Conservation (phyloP, 495 filamentous ascomycete genomes). For the Penicillium cinerascens region DNA sequence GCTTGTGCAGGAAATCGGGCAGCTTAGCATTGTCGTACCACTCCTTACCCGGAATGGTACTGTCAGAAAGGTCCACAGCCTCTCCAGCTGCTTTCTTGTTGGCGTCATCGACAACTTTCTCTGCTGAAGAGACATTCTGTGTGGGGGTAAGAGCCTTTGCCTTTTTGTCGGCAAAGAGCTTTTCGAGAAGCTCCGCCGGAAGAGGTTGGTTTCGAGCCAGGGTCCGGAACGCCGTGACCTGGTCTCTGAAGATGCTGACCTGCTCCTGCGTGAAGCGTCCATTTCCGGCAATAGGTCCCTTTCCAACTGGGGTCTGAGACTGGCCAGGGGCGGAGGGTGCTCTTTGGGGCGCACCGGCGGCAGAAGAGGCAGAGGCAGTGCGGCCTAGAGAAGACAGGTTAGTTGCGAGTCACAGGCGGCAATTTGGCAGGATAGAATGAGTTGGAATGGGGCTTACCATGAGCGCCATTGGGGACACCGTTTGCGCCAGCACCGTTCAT, state of each 20-base stretch:
- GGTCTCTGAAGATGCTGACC: slow-evolving; percentile 63
- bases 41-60: slow-evolving; percentile 29
- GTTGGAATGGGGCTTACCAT: slow-evolving; percentile 37
- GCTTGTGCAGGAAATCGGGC: slow-evolving; percentile 54
- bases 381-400: slow-evolving; percentile 22
- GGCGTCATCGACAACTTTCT: slow-evolving; percentile 49
- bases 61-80: slow-evolving; percentile 32
- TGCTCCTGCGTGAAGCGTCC: slow-evolving; percentile 67
- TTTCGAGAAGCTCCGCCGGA: slow-evolving; percentile 67
- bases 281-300: slow-evolving; percentile 37
- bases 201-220: slow-evolving; percentile 78
- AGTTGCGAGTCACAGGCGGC: not conserved
- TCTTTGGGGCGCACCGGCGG: slow-evolving; percentile 31
- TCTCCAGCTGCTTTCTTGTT: slow-evolving; percentile 34
- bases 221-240: slow-evolving; percentile 79
- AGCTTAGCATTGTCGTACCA: slow-evolving; percentile 63
- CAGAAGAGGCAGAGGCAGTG: slow-evolving; percentile 46
- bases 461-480: slow-evolving; percentile 44
- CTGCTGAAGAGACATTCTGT: slow-evolving; percentile 53
- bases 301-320: slow-evolving; percentile 29
- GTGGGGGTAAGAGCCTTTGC: slow-evolving; percentile 55
- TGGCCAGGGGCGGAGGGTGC: slow-evolving; percentile 24
- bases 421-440: not conserved
- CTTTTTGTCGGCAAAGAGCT: slow-evolving; percentile 69
- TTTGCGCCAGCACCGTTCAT: slow-evolving; percentile 40